Conservation (phyloP, 2,329 filamentous ascomycete genomes). For the Penicillium sp. region DNA sequence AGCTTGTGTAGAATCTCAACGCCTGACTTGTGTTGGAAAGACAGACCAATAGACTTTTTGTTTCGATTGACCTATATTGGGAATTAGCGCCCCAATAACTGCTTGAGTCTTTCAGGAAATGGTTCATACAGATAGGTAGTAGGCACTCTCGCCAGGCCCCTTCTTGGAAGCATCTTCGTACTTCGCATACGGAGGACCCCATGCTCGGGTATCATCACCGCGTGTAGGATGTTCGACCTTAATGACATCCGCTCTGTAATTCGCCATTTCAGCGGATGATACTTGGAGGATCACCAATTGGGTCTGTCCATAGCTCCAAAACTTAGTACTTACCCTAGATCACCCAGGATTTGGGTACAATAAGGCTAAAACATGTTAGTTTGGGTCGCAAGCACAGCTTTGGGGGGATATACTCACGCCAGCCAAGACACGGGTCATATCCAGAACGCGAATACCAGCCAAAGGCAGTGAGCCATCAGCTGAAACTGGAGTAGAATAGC, state of each 20-base stretch:
- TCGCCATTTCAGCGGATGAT: slow-evolving; percentile 1
- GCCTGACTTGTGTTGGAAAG: slow-evolving; percentile 80
- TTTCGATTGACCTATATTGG: slow-evolving; percentile 78
- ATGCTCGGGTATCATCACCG: slow-evolving; percentile 91
- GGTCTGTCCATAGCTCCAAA: neutral
- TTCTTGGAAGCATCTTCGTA: slow-evolving; percentile 60
- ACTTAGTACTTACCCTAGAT: slow-evolving; percentile 69
- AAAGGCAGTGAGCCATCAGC: slow-evolving; percentile 60
- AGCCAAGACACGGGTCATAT: slow-evolving; percentile 94
- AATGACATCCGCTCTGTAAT: slow-evolving; percentile 80
- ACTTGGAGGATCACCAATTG: neutral
- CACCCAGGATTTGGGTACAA: slow-evolving; percentile 92
- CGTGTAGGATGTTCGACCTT: slow-evolving; percentile 91
- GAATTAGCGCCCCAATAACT: slow-evolving; percentile 2
- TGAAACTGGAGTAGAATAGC: slow-evolving; percentile 42
- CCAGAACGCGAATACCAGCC: slow-evolving; percentile 80
- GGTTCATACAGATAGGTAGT: slow-evolving; percentile 73
- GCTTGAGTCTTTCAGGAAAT: neutral
- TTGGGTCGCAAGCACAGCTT: slow-evolving; percentile 1
- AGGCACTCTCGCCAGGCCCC: slow-evolving; percentile 84
- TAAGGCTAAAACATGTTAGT: slow-evolving; percentile 64
- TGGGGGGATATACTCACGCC: slow-evolving; percentile 62
- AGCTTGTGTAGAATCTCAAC: slow-evolving; percentile 84
- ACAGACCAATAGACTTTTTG: slow-evolving; percentile 89
- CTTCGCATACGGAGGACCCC: slow-evolving; percentile 89